Conservation (phyloP, 164 flowering plant genomes). For the Chimonanthus salicifolius region DNA sequence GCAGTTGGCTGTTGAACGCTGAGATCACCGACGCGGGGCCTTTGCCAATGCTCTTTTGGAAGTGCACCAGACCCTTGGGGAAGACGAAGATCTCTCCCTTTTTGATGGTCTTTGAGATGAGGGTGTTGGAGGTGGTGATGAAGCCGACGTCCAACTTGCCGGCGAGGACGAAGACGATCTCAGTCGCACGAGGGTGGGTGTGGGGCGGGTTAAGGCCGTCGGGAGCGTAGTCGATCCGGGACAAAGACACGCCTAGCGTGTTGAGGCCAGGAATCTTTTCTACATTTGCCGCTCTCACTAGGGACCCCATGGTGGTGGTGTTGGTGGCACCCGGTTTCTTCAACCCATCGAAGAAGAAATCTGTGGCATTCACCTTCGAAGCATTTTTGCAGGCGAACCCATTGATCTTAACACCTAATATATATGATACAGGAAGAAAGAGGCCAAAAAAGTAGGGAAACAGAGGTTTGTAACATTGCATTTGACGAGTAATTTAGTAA, state of each 20-base stretch:
- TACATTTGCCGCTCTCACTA: constrained; percentile 21
- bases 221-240: constrained; percentile 24
- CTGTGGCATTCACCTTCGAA: constrained; percentile 11
- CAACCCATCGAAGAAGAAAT: constrained; percentile 20
- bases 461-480: not conserved
- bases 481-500: no score
- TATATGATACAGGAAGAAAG: no score
- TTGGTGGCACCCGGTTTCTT: constrained; percentile 18
- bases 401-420: constrained; percentile 3
- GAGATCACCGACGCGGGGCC: constrained; percentile 21
- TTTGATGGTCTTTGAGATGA: constrained; percentile 19
- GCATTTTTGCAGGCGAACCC: constrained; percentile 17
- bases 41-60: constrained; percentile 20
- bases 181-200: constrained; percentile 25
- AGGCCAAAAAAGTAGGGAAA: not conserved
- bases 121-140: constrained; percentile 23
- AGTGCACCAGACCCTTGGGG: constrained; percentile 23
- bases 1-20: constrained; percentile 27
- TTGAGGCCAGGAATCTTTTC: constrained; percentile 22
- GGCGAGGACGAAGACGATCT: constrained; percentile 24
- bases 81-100: constrained; percentile 23
- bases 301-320: constrained; percentile 17
- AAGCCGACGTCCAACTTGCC: constrained; percentile 25
- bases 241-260: constrained; percentile 22
- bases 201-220: constrained; percentile 26